These are phyloP conservation scores for Pichia cactophila DNA, from an alignment of 1,139 yeast species.

Conservation along the genomic window DNA sequence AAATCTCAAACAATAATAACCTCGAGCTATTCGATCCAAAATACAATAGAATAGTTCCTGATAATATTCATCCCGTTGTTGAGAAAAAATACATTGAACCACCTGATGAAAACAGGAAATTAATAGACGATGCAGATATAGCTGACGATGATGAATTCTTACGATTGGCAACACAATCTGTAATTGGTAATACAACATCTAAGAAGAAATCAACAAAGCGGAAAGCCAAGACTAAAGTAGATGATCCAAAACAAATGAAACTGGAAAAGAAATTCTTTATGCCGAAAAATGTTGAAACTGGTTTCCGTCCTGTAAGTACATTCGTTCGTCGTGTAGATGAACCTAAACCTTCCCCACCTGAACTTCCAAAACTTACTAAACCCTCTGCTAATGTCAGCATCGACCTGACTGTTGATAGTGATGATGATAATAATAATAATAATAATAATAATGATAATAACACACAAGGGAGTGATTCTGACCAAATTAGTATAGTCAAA, in stretches of 20 bases:
- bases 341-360: neutral
- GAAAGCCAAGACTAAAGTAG: neutral
- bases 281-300: constrained; percentile 74
- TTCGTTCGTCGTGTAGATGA: constrained; percentile 26
- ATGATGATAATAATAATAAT: neutral
- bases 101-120: constrained; percentile 57
- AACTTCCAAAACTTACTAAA: neutral
- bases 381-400: constrained; percentile 1
- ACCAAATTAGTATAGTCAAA: neutral
- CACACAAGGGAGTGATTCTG: neutral
- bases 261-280: constrained; percentile 48
- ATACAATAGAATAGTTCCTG: constrained; percentile 53
- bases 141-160: constrained; percentile 68
- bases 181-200: constrained; percentile 7
- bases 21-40: constrained; percentile 38
- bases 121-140: constrained; percentile 13
- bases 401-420: constrained; percentile 6
- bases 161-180: constrained; percentile 44
- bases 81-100: constrained; percentile 52
- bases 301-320: constrained; percentile 53
- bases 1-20: constrained; percentile 17
- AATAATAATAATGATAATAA: too few relatives aligned
- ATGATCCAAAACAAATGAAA: constrained; percentile 23
- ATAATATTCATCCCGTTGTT: constrained; percentile 43
- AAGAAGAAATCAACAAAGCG: neutral